These are phyloP conservation scores for Lizanozyma gosingica DNA, from an alignment of 1,139 yeast species.

Conservation along the genomic window DNA sequence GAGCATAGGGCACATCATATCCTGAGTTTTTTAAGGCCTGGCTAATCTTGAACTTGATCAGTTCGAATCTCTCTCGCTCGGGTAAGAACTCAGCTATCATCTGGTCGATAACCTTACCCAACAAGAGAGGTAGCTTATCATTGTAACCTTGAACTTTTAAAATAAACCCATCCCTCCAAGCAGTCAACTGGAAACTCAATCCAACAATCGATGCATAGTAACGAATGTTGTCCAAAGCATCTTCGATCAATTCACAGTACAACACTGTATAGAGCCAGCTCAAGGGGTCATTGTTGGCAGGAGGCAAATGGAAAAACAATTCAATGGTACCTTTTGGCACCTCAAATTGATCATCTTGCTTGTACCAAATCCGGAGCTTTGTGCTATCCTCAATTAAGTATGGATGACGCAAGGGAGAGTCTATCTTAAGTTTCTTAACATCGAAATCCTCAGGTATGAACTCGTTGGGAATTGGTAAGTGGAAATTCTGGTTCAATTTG, in stretches of 20 bases:
- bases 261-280: conserved; percentile 52
- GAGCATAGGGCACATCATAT: conserved; percentile 68
- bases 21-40: conserved; percentile 65
- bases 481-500: conserved; percentile 33
- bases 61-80: conserved; percentile 48
- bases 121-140: conserved; percentile 61
- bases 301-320: conserved; percentile 59
- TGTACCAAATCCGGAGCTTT: conserved; percentile 62
- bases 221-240: conserved; percentile 64
- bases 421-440: conserved; percentile 36
- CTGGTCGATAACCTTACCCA: conserved; percentile 50
- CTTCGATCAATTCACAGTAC: conserved; percentile 63
- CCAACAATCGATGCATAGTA: conserved; percentile 86
- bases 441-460: conserved; percentile 75
- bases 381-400: conserved; percentile 25
- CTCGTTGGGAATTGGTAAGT: conserved; percentile 62
- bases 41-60: conserved; percentile 52
- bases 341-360: conserved; percentile 82
- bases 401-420: conserved; percentile 26
- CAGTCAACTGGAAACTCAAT: conserved; percentile 46
- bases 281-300: conserved; percentile 46
- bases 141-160: conserved; percentile 71
- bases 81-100: conserved; percentile 43
- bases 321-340: conserved; percentile 78
- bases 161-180: conserved; percentile 64